These are phyloP conservation scores for Zalaria obscura DNA, from an alignment of 2,329 filamentous ascomycete species.

Conservation along the genomic window DNA sequence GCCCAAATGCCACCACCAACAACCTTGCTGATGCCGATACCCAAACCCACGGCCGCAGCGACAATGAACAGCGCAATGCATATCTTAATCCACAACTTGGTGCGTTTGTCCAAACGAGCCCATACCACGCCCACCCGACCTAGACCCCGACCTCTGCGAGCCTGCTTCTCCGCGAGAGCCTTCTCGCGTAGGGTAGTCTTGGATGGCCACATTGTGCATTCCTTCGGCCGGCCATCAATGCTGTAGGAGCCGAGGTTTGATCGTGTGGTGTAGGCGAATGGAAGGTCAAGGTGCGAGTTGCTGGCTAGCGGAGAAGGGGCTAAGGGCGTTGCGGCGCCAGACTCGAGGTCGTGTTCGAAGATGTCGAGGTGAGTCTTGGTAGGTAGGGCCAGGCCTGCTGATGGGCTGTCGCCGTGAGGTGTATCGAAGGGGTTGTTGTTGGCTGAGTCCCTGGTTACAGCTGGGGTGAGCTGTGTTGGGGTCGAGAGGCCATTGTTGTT, in stretches of 20 bases:
- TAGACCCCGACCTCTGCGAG: slow-evolving; percentile 18
- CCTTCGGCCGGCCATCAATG: slow-evolving; percentile 23
- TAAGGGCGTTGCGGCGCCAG: slow-evolving; percentile 13
- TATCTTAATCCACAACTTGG: slow-evolving; percentile 30
- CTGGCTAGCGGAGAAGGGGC: slow-evolving; percentile 23
- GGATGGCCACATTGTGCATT: slow-evolving; percentile 38
- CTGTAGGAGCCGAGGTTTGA: slow-evolving; percentile 1
- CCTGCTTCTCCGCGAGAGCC: slow-evolving; percentile 12
- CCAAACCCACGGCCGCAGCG: slow-evolving; percentile 31
- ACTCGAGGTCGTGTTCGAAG: slow-evolving; percentile 26
- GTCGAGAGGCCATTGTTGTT: slow-evolving; percentile 12
- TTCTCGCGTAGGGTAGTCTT: slow-evolving; percentile 30
- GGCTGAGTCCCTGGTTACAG: slow-evolving; percentile 15
- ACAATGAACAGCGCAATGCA: slow-evolving; percentile 29
- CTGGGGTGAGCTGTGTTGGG: slow-evolving; percentile 18
- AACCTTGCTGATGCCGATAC: slow-evolving; percentile 33
- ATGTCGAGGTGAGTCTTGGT: slow-evolving; percentile 13
- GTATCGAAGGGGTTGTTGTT: slow-evolving; percentile 31
- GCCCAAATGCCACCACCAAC: slow-evolving; percentile 34
- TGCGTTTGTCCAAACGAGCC: slow-evolving; percentile 25
- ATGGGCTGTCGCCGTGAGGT: slow-evolving; percentile 21
- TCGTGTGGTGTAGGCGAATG: neutral
- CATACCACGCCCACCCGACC: slow-evolving; percentile 16
- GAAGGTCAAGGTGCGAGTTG: slow-evolving; percentile 24
- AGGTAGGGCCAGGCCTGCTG: slow-evolving; percentile 4